Base-by-base conservation (phyloP, 441 rosid genomes). In the Adansonia grandidieri region DNA sequence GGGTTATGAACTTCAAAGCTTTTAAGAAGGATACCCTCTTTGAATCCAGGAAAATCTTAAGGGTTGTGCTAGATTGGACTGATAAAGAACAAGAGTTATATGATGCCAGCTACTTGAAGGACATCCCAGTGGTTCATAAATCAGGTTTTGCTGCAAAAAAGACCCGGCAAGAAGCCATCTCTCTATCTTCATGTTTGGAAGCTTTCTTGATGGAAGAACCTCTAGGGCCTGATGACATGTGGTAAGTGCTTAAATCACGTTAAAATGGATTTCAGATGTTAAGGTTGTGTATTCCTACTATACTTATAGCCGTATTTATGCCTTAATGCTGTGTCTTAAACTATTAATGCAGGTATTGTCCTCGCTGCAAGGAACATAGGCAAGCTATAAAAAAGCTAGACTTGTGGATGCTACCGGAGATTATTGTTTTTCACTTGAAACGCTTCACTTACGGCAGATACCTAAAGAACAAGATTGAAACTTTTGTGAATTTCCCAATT, bases 171-270 rank as follows among this genome's bases (percentile, higher is more conserved):
- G 95, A 91, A 81, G 84, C 87, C 47, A 82, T 88, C 76, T 86
- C 91, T 17, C 77, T 89, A 74, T 91, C 87, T 85, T 88, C 91
- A 7, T 89, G 93, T 77, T 84, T 91, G 85, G 95, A 89, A 79
- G 89, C 89, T 4, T 89, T 91, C 81, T 68, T 91, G 89, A 85
- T 83, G 78, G 93, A 91, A 84, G 95, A 89, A 77, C 95, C 95
- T 9, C 86, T 88, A 0, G 93, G 91, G 58, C 91, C 91, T 76
- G 93, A 91, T 73, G 93, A 89, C 75, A 89, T 89, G 95, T 91
- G 91, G 93, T 90, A 87, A 62, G 73, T 37, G 50, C 73, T 78
- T 71, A 11, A 32, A 28, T 47, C 68, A 32, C 0, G 13, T 44
- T 72, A 20, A 28, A 45, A 58, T 48, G 14, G 61, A 28, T 54